These are phyloP conservation scores for Leccinum glutinopallens DNA, from an alignment of 1,284 basidiomycete genomes.

Conservation along the genomic window DNA sequence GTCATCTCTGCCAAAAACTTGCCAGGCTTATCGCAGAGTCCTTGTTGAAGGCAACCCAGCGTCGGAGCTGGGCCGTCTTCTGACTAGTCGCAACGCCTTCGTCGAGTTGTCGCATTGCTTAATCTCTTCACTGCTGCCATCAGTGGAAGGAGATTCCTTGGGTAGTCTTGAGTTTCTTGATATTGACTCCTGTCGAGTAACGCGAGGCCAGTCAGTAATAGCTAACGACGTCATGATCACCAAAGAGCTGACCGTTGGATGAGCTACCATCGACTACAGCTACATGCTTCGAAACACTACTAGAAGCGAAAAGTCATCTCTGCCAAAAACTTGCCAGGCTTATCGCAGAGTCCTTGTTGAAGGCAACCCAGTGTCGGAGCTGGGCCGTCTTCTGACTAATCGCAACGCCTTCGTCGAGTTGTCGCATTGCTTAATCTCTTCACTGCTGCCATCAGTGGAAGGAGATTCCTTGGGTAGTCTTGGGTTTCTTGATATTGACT, in stretches of 20 bases:
- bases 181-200: slow-evolving; percentile 16
- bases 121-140: too few species aligned
- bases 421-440: too few species aligned
- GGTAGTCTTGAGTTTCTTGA: background rate
- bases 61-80: slow-evolving; percentile 7
- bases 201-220: slow-evolving; percentile 13
- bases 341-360: slow-evolving; percentile 7
- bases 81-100: slow-evolving; percentile 4
- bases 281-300: slow-evolving; percentile 5
- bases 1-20: slow-evolving; percentile 14
- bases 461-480: too few species aligned
- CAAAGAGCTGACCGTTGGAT: slow-evolving; percentile 12
- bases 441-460: too few species aligned
- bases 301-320: slow-evolving; percentile 3
- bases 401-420: background rate
- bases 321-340: slow-evolving; percentile 16
- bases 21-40: slow-evolving; percentile 10
- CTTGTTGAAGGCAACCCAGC: slow-evolving; percentile 8
- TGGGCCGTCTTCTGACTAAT: slow-evolving; percentile 11
- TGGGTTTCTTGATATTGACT: slow-evolving; percentile 6
- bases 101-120: too few species aligned
- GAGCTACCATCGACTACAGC: slow-evolving; percentile 1
- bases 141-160: too few species aligned
- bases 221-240: background rate
- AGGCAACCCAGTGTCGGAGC: slow-evolving; percentile 6